A percentile compares a stretch with the other conserved stretches of the same genome.
These are phyloP conservation scores for Apiospora saccharicola DNA, from an alignment of 2,329 filamentous ascomycete genomes.

Conservation along the genomic window DNA sequence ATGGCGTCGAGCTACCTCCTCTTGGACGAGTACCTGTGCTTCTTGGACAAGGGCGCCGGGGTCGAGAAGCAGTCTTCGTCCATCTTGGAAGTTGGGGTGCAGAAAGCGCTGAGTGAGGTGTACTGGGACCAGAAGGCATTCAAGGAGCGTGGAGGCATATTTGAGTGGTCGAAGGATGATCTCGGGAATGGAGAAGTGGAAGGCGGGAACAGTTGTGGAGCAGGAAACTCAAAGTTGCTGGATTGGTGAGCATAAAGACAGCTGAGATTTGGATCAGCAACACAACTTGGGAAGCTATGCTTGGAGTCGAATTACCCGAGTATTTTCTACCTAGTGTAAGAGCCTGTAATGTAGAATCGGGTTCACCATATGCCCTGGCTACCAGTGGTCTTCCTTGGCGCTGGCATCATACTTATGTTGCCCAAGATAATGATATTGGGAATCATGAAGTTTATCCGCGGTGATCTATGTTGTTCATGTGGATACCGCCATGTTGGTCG, in stretches of 20 bases:
- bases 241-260: not conserved
- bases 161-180: constrained; percentile 49
- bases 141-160: constrained; percentile 53
- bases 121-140: constrained; percentile 56
- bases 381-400: too few relatives aligned
- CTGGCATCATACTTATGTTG: too few relatives aligned
- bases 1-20: constrained; percentile 61
- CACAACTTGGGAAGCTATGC: too few relatives aligned
- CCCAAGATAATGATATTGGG: too few relatives aligned
- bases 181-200: not conserved
- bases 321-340: too few relatives aligned
- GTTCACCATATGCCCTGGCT: too few relatives aligned
- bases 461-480: too few relatives aligned
- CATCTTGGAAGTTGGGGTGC: constrained; percentile 56
- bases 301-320: too few relatives aligned
- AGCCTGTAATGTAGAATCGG: too few relatives aligned
- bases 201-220: not conserved
- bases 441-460: too few relatives aligned
- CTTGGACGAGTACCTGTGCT: constrained; percentile 59
- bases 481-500: too few relatives aligned
- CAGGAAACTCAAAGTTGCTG: not conserved
- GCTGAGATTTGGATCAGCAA: not conserved
- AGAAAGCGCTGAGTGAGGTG: constrained; percentile 51
- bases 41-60: constrained; percentile 53
- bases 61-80: constrained; percentile 40